A percentile compares a stretch with the other conserved stretches of the same genome.
These are phyloP conservation scores for Radiomyces spectabilis DNA, from an alignment of 192 early-diverging fungal genomes.

Conservation along the genomic window DNA sequence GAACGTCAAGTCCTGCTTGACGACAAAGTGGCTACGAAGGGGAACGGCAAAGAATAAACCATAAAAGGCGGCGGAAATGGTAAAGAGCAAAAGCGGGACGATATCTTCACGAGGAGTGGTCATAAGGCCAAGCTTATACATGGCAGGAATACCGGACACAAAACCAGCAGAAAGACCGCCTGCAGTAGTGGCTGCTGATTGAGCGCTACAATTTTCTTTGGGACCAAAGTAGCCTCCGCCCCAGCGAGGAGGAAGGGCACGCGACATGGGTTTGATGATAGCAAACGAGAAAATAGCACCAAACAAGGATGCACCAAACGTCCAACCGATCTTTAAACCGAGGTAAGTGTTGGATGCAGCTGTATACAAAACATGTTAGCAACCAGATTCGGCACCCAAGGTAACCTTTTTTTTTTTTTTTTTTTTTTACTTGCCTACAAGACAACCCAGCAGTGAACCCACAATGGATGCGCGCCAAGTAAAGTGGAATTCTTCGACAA, in stretches of 20 bases:
- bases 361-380: not conserved
- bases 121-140: constrained; percentile 59
- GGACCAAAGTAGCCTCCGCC: constrained; percentile 57
- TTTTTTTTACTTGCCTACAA: constrained; percentile 31
- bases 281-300: constrained; percentile 53
- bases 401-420: not conserved
- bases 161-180: constrained; percentile 57
- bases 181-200: constrained; percentile 62
- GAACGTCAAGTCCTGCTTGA: constrained; percentile 62
- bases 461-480: constrained; percentile 51
- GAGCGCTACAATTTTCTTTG: constrained; percentile 60
- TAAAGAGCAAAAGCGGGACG: constrained; percentile 43
- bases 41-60: constrained; percentile 70
- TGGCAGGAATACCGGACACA: constrained; percentile 60
- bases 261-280: constrained; percentile 49
- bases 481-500: constrained; percentile 21
- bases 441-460: constrained; percentile 51
- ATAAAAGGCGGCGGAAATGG: constrained; percentile 53
- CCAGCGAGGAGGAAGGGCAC: constrained; percentile 14
- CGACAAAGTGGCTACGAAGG: constrained; percentile 55
- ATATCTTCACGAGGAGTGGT: constrained; percentile 38
- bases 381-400: not conserved
- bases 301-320: constrained; percentile 47
- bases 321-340: constrained; percentile 57
- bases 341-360: constrained; percentile 66